A percentile compares a stretch with the other conserved stretches of the same genome.
phyloP scores from a whole-genome alignment of 768 basidiomycete genomes.

The Termitomyces sp. region DNA sequence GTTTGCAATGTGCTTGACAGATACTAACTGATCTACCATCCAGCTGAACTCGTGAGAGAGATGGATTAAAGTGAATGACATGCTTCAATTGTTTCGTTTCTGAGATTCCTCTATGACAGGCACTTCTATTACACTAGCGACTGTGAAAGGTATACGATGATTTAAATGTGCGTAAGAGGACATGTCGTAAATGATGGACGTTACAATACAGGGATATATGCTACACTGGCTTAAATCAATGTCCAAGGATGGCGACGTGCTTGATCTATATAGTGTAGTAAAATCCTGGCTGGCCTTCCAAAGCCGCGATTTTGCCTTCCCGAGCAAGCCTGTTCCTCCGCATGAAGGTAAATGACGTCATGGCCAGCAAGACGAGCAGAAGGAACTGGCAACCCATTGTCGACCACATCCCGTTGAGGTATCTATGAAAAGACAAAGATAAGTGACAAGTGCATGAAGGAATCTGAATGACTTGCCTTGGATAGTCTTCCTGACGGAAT shows the following conservation, averaged over 20 bases:
- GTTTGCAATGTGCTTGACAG: too few species aligned
- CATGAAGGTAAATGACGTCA: constrained; percentile 23
- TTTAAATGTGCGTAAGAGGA: neutral
- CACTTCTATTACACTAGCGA: too few species aligned
- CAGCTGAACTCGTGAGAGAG: too few species aligned
- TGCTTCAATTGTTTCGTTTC: too few species aligned
- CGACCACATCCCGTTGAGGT: constrained; percentile 27
- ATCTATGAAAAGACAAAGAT: constrained; percentile 2
- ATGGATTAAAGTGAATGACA: too few species aligned
- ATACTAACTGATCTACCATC: too few species aligned
- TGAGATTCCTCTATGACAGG: too few species aligned
- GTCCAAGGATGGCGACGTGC: neutral
- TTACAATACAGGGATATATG: neutral
- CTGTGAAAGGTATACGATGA: neutral
- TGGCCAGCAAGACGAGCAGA: constrained; percentile 21
- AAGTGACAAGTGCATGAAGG: neutral
- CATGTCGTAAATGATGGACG: neutral
- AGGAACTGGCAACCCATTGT: constrained; percentile 29
- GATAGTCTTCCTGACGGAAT: constrained; percentile 28
- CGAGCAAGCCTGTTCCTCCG: constrained; percentile 24
- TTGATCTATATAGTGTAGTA: constrained; percentile 29
- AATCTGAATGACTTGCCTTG: constrained; percentile 15
- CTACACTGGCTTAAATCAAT: neutral
- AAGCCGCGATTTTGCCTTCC: constrained; percentile 23
- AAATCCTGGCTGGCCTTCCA: constrained; percentile 34